Evolutionary conservation across 2,329 filamentous ascomycete species (phyloP), one percentile per base, ranked within the genome.

Genomic region (Ophiosphaerella korrae): DNA sequence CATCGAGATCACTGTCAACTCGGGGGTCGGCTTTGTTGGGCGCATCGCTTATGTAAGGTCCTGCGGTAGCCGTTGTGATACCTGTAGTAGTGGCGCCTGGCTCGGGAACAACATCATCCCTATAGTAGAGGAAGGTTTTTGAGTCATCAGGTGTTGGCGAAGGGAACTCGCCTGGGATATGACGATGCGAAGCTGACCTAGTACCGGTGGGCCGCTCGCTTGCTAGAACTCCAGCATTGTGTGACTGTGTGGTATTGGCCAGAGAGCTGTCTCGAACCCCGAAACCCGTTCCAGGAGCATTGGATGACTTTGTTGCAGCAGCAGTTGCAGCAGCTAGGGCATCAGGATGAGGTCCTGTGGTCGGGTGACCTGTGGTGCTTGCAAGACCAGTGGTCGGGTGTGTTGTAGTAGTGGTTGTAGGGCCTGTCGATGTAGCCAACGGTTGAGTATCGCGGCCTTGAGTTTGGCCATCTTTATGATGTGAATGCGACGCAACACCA

Each of bases 111-210:
- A 53, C 16, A 8, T 50, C 43, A 14, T 50, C 40, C 14, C 43
- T 42, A 13, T 60, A 56, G 29, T 48, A 40, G 31, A 66, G 60
- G 14, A 62, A 66, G n/a, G 67, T 58, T n/a, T 60, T 56, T 14
- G 54, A 47, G 40, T 70, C 66, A 4, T 67, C 66, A 12, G 70
- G 67, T 2, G 70, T 72, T 2, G 64, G 57, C n/a, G 58, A 59
- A 2, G 68, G 66, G 31, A 65, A 73, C 16, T 64, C 68, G 14
- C 72, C 71, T 11, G 72, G 70, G 32, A 73, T 59, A 38, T 72
- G 70, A 7, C 68, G 57, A 29, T 58, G 58, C 7, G 75, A 74
- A 44, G 74, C 74, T 14, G 74, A 62, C 13, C 58, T 46, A 8
- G 49, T 46, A 57, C 66, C 46, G 55, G 74, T 21, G 9, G 61